phyloP scores from a whole-genome alignment of 345 rosid species.

The Microthlaspi erraticum region DNA sequence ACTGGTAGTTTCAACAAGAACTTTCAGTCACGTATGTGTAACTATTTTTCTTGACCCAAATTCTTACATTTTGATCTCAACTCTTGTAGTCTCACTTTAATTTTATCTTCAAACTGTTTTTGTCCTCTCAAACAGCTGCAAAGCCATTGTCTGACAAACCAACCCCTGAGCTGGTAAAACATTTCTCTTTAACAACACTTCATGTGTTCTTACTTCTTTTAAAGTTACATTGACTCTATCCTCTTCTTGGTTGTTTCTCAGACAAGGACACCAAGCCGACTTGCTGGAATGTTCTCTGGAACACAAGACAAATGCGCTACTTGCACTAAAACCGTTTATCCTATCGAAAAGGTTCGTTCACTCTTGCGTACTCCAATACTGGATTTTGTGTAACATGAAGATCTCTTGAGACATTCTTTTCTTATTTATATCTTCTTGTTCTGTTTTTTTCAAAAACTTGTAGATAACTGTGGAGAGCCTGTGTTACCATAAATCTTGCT shows the following conservation, averaged over 20 bases:
- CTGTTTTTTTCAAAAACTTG: background rate
- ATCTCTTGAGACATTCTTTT: background rate
- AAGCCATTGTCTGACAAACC: constrained; percentile 87
- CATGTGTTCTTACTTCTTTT: constrained; percentile 5
- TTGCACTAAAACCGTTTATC: constrained; percentile 97
- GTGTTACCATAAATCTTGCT: constrained; percentile 90
- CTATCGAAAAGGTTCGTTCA: constrained; percentile 84
- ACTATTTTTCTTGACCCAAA: constrained; percentile 7
- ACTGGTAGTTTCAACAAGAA: constrained; percentile 90
- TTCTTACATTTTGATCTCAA: constrained; percentile 11
- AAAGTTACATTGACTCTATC: constrained; percentile 23
- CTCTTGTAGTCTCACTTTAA: constrained; percentile 13
- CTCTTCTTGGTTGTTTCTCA: constrained; percentile 52
- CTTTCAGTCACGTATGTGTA: constrained; percentile 81
- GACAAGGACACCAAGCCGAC: constrained; percentile 94
- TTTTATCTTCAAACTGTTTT: constrained; percentile 44
- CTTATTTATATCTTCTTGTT: constrained; percentile 7
- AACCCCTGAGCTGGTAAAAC: constrained; percentile 82
- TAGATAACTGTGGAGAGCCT: constrained; percentile 90
- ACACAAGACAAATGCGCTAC: constrained; percentile 97
- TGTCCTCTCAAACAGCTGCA: constrained; percentile 67
- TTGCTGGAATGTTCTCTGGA: constrained; percentile 96
- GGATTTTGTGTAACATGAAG: too few relatives aligned
- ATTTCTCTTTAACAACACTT: constrained; percentile 23
- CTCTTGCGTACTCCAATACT: background rate